These are phyloP conservation scores for Phylloporus arenicola DNA, from an alignment of 768 basidiomycete genomes.

Conservation along the genomic window DNA sequence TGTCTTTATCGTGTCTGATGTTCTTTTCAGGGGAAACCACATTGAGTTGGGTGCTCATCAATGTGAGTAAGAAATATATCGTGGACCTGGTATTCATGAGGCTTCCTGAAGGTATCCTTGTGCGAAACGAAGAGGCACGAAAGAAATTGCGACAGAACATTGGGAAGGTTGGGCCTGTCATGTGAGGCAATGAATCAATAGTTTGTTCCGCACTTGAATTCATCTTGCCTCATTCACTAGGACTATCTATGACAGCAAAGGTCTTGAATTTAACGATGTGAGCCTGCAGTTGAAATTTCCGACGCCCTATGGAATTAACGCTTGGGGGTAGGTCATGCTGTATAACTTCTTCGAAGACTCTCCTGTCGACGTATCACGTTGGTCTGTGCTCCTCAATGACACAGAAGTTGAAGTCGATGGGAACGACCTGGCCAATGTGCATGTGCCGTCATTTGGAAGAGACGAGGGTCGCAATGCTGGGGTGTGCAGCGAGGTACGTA, in stretches of 20 bases:
- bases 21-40: slow-evolving; percentile 34
- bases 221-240: slow-evolving; percentile 6
- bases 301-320: not conserved
- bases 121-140: slow-evolving; percentile 53
- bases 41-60: slow-evolving; percentile 63
- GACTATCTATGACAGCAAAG: slow-evolving; percentile 30
- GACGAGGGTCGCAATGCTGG: slow-evolving; percentile 46
- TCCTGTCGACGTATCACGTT: slow-evolving; percentile 42
- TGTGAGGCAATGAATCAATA: slow-evolving; percentile 35
- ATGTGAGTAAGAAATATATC: slow-evolving; percentile 36
- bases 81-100: too few species aligned
- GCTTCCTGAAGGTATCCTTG: slow-evolving; percentile 53
- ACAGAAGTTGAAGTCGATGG: slow-evolving; percentile 21
- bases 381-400: slow-evolving; percentile 53
- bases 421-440: slow-evolving; percentile 8
- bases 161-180: slow-evolving; percentile 53
- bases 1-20: slow-evolving; percentile 5
- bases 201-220: not conserved
- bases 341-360: slow-evolving; percentile 48
- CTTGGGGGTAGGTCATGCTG: slow-evolving; percentile 52
- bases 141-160: slow-evolving; percentile 46
- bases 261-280: too few species aligned
- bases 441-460: slow-evolving; percentile 42
- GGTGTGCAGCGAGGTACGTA: slow-evolving; percentile 52
- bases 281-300: not conserved